Conservation (phyloP, 768 basidiomycete genomes). For the Tulasnella sp. region DNA sequence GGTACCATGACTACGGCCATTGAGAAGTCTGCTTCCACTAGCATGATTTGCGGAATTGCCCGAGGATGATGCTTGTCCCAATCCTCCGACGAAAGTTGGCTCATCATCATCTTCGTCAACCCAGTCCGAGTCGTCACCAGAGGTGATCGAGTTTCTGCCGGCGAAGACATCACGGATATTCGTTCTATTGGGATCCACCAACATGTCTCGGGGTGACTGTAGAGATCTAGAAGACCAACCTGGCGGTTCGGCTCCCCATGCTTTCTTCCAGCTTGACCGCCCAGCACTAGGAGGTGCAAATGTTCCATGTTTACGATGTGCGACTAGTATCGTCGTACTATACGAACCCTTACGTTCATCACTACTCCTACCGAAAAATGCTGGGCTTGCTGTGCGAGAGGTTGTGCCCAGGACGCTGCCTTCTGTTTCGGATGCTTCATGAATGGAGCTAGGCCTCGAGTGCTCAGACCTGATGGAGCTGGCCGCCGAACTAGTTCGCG, state of each 20-base stretch:
- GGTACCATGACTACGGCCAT: slow-evolving; percentile 26
- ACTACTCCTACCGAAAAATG: slow-evolving; percentile 8
- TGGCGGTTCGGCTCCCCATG: slow-evolving; percentile 77
- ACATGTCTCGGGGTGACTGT: slow-evolving; percentile 62
- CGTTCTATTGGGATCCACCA: slow-evolving; percentile 39
- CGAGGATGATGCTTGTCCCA: slow-evolving; percentile 40
- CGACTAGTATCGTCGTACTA: slow-evolving; percentile 52
- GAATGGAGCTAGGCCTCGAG: slow-evolving; percentile 64
- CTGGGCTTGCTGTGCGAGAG: slow-evolving; percentile 29
- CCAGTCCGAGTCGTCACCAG: slow-evolving; percentile 77
- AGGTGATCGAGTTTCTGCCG: slow-evolving; percentile 41
- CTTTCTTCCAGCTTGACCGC: slow-evolving; percentile 76
- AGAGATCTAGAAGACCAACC: slow-evolving; percentile 58
- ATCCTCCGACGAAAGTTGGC: slow-evolving; percentile 56
- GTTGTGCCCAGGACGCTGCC: slow-evolving; percentile 40
- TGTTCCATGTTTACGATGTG: slow-evolving; percentile 67
- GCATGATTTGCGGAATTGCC: neutral
- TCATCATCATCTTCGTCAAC: slow-evolving; percentile 75
- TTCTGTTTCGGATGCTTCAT: slow-evolving; percentile 61
- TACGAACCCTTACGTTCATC: slow-evolving; percentile 10
- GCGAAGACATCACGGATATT: slow-evolving; percentile 68
- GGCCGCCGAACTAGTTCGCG: slow-evolving; percentile 59
- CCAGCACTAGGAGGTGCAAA: slow-evolving; percentile 28
- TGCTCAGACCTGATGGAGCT: slow-evolving; percentile 65
- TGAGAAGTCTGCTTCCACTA: slow-evolving; percentile 9